Base-by-base conservation (phyloP, 129 eudicot genomes). In the Centella asiatica region DNA sequence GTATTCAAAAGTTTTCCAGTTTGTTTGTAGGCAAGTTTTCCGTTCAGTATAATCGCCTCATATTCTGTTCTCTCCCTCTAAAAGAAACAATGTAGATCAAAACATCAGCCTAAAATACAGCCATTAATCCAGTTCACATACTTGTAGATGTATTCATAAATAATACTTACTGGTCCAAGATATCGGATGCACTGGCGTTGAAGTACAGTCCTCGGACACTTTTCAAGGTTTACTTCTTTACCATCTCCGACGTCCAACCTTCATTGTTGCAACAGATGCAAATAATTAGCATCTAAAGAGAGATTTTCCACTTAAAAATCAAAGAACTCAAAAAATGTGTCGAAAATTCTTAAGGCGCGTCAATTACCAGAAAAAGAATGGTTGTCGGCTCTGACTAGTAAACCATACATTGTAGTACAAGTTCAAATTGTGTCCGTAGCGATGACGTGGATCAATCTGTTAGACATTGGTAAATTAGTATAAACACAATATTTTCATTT, bases 171-270 rank as follows among this genome's bases (percentile, higher is more conserved):
- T 17, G 96, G 99, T 68, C 90, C 96, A 45, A 92, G 96, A 80
- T 87, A 87, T 59, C 78, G 72, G 37, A 92, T 78, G 79, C 99
- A 92, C 50, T 92, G 95, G 23, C 56, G 68, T 12, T 87, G 92
- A 52, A 92, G 83, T 22, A 49, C 65, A 22, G 70, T 62, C 74
- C 98, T 77, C 2, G 89, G 67, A 68, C 98, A 90, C 57, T 66
- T 85, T 44, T 74, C 81, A 1, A 87, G 61, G 71, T 62, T 81
- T 45, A 84, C 74, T 53, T 90, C 98, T 70, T 69, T 90, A 22
- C 98, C 98, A 57, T 87, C 98, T 59, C 98, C 98, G 10, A 90
- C 75, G 60, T 90, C 95, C 76, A 90, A 66, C 98, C 97, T 90
- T 64, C 53, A 85, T 45, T 37, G 47, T 23, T 51, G 13, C 26